Percentiles rank a stretch among this genome's conserved stretches.
Conservation (phyloP, 2,329 filamentous ascomycete species). For the Colletotrichum scovillei region DNA sequence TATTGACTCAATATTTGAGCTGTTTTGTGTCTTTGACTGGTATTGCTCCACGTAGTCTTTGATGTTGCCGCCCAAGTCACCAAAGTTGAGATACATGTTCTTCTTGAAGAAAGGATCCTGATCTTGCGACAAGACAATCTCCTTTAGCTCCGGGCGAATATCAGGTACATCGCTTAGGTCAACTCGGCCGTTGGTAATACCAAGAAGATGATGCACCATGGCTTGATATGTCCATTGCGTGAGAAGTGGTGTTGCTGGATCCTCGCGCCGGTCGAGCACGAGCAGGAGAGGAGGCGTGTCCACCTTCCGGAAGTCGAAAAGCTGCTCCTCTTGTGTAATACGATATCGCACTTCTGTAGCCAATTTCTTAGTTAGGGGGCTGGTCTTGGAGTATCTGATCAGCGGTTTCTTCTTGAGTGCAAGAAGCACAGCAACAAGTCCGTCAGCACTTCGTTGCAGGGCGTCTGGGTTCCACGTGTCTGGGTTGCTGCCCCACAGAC, state of each 20-base stretch:
- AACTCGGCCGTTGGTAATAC: slow-evolving; percentile 94
- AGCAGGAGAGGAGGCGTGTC: slow-evolving; percentile 95
- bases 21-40: slow-evolving; percentile 96
- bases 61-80: slow-evolving; percentile 93
- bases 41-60: slow-evolving; percentile 99
- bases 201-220: slow-evolving; percentile 98
- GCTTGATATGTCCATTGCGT: slow-evolving; percentile 99
- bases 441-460: slow-evolving; percentile 87
- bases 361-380: slow-evolving; percentile 88
- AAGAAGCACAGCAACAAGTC: slow-evolving; percentile 83
- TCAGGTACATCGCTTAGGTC: slow-evolving; percentile 87
- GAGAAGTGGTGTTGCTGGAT: slow-evolving; percentile 92
- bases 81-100: slow-evolving; percentile 99
- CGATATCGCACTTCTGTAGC: slow-evolving; percentile 92
- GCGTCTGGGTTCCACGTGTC: slow-evolving; percentile 94
- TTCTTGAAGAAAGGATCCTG: slow-evolving; percentile 99
- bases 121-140: slow-evolving; percentile 95
- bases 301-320: slow-evolving; percentile 95
- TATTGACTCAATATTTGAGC: slow-evolving; percentile 95
- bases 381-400: slow-evolving; percentile 93
- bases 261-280: slow-evolving; percentile 90
- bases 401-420: slow-evolving; percentile 97
- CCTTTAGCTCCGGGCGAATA: slow-evolving; percentile 85
- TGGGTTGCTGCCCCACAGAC: slow-evolving; percentile 83
- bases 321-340: slow-evolving; percentile 93